Percentiles rank a stretch among this genome's conserved stretches.
Evolutionary conservation across 257 asterid species (phyloP).

Genomic region (Solanum bulbocastanum): DNA sequence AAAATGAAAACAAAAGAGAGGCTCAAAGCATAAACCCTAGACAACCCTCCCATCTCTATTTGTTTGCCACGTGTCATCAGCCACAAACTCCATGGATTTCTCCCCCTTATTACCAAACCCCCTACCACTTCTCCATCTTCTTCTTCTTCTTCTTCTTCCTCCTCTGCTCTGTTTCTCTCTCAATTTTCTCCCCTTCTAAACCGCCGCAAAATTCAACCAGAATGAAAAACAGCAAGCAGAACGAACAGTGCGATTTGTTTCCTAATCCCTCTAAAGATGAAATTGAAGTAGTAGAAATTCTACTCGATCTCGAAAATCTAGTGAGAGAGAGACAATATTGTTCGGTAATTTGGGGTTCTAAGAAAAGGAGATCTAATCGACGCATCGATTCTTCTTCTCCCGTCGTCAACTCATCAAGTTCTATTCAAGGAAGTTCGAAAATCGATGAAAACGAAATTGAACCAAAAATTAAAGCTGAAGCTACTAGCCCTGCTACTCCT

Average conservation of each 20-base stretch:
- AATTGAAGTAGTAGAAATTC: constrained; percentile 23
- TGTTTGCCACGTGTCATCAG: constrained; percentile 44
- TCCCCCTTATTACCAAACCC: background rate
- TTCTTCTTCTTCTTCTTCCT: background rate
- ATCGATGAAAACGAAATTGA: constrained; percentile 1
- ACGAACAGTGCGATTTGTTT: background rate
- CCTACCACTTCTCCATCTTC: background rate
- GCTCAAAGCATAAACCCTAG: constrained; percentile 33
- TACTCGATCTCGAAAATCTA: constrained; percentile 21
- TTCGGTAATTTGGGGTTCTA: constrained; percentile 19
- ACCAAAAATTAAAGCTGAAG: constrained; percentile 13
- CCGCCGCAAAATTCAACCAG: background rate
- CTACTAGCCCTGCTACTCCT: constrained; percentile 55
- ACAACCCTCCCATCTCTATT: constrained; percentile 23
- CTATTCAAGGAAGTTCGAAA: background rate
- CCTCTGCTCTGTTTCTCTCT: background rate
- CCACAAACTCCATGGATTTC: constrained; percentile 19
- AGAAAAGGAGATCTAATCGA: constrained; percentile 29
- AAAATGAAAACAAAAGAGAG: background rate
- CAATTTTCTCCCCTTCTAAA: background rate
- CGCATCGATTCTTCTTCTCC: background rate
- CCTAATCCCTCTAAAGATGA: constrained; percentile 22
- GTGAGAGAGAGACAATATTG: background rate
- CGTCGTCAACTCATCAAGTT: background rate
- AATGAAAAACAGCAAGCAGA: constrained; percentile 11